A percentile compares a stretch with the other conserved stretches of the same genome.
Evolutionary conservation across 2,329 filamentous ascomycete species (phyloP).

Genomic region (Mollisiaceae sp.): DNA sequence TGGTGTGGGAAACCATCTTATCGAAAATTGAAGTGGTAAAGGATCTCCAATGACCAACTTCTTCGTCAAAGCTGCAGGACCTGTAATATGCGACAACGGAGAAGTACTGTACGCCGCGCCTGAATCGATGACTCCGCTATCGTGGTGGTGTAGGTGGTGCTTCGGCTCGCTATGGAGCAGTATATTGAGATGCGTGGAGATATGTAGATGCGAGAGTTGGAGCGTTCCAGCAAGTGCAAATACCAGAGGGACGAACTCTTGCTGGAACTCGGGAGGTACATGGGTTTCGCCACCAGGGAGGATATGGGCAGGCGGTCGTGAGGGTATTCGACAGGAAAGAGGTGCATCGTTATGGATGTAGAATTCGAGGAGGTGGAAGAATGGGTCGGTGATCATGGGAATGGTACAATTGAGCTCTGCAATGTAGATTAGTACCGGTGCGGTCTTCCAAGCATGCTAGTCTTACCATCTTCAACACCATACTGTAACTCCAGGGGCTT

Average conservation of each 20-base stretch:
- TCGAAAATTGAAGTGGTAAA: slow-evolving; percentile 76
- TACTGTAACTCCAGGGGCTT: slow-evolving; percentile 85
- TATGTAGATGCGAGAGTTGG: slow-evolving; percentile 86
- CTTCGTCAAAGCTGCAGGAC: slow-evolving; percentile 58
- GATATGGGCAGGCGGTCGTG: slow-evolving; percentile 67
- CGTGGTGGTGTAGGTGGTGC: slow-evolving; percentile 65
- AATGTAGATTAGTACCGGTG: slow-evolving; percentile 9
- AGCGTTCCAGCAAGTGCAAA: slow-evolving; percentile 89
- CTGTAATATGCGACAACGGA: slow-evolving; percentile 62
- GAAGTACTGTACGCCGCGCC: slow-evolving; percentile 86
- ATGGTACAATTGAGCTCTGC: slow-evolving; percentile 84
- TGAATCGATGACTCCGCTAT: slow-evolving; percentile 82
- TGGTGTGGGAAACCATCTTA: slow-evolving; percentile 85
- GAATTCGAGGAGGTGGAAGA: slow-evolving; percentile 93
- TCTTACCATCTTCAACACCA: slow-evolving; percentile 65
- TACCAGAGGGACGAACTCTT: slow-evolving; percentile 80
- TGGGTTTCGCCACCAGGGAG: slow-evolving; percentile 47
- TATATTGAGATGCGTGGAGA: slow-evolving; percentile 88
- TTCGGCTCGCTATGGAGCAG: slow-evolving; percentile 72
- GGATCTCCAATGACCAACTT: slow-evolving; percentile 84
- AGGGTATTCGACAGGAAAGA: slow-evolving; percentile 85
- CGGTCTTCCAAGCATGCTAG: neutral
- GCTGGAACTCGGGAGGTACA: slow-evolving; percentile 42
- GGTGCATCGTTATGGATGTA: slow-evolving; percentile 98
- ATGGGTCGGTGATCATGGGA: slow-evolving; percentile 74